A percentile compares a stretch with the other conserved stretches of the same genome.
Evolutionary conservation across 176 grass and related monocot genomes (phyloP).

Genomic region (Canna indica): DNA sequence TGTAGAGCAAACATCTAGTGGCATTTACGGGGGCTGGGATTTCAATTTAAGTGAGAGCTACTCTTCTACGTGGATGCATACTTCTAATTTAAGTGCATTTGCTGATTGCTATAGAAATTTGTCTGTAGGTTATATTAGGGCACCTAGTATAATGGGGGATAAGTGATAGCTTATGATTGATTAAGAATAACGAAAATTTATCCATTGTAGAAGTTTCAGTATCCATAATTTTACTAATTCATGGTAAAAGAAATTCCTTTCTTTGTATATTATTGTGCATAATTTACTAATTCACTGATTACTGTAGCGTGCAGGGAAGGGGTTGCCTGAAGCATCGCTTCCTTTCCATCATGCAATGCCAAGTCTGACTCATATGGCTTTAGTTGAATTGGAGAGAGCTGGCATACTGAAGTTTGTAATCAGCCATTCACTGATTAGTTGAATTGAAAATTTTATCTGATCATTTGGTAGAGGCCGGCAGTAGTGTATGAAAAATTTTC

Average conservation of each 20-base stretch:
- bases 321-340: conserved; percentile 70
- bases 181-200: not conserved
- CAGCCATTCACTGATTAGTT: too few relatives aligned
- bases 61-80: not conserved
- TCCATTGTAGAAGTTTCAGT: not conserved
- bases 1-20: conserved; percentile 97
- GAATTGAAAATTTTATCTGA: too few relatives aligned
- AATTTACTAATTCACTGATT: conserved; percentile 14
- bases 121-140: not conserved
- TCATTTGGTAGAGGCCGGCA: too few relatives aligned
- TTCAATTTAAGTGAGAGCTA: conserved; percentile 35
- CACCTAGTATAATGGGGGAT: not conserved
- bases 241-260: too few relatives aligned
- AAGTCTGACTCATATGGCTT: conserved; percentile 86
- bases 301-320: conserved; percentile 66
- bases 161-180: not conserved
- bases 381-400: conserved; percentile 72
- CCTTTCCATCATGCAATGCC: conserved; percentile 86
- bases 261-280: not conserved
- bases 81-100: not conserved
- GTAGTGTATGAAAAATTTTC: too few relatives aligned
- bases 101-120: not conserved
- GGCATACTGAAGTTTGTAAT: conserved; percentile 83
- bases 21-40: conserved; percentile 94
- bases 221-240: not conserved